Evolutionary conservation across 176 grass and related monocot species (phyloP).

Genomic region (Cymbopogon citratus): DNA sequence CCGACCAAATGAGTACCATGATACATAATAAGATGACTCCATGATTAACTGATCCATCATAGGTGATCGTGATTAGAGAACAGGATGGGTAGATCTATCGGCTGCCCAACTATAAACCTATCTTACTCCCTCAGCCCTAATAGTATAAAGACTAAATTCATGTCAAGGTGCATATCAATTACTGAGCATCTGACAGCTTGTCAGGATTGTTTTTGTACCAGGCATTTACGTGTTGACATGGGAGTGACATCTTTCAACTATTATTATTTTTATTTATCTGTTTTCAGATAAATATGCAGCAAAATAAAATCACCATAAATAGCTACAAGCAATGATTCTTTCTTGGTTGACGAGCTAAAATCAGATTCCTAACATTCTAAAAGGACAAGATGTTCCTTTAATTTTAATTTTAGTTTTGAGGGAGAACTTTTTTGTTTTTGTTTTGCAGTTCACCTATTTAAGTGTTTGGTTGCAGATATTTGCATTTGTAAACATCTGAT

Average conservation of each 20-base stretch:
- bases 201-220: not conserved
- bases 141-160: not conserved
- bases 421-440: too few species aligned
- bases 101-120: not conserved
- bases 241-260: not conserved
- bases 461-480: not conserved
- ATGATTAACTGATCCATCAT: not conserved
- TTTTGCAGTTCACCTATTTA: not conserved
- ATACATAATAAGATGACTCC: not conserved
- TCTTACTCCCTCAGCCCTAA: not conserved
- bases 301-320: not conserved
- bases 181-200: not conserved
- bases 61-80: not conserved
- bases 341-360: not conserved
- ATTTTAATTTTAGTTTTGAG: not conserved
- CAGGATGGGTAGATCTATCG: not conserved
- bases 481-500: not conserved
- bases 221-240: not conserved
- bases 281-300: not conserved
- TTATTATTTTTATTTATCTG: not conserved
- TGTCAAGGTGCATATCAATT: too few species aligned
- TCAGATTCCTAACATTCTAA: not conserved
- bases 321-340: not conserved
- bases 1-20: not conserved
- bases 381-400: not conserved